A percentile compares a stretch with the other conserved stretches of the same genome.
Evolutionary conservation across 1,284 basidiomycete genomes (phyloP).

Genomic region (Stygiomarasmius scandens): DNA sequence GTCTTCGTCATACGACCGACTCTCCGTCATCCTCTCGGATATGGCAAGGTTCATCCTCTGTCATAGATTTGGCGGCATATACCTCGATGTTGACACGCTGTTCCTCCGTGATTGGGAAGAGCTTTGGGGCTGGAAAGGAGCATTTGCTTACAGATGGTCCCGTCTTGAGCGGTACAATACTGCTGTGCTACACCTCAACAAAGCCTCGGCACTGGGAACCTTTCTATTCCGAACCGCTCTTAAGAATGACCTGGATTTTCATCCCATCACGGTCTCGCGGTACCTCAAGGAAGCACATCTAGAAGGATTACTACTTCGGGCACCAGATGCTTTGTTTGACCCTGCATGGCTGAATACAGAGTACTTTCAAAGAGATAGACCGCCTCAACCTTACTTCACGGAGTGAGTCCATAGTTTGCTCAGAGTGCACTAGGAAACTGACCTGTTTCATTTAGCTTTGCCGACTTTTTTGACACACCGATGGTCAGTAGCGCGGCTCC

Average conservation of each 20-base stretch:
- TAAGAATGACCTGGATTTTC: slow-evolving; percentile 84
- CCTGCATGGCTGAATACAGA: slow-evolving; percentile 88
- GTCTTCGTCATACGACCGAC: slow-evolving; percentile 73
- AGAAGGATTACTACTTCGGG: slow-evolving; percentile 70
- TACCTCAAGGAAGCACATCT: slow-evolving; percentile 81
- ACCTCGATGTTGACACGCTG: slow-evolving; percentile 86
- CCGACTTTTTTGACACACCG: slow-evolving; percentile 82
- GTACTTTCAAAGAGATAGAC: slow-evolving; percentile 78
- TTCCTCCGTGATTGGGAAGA: slow-evolving; percentile 92
- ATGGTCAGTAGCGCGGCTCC: slow-evolving; percentile 69
- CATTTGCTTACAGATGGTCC: slow-evolving; percentile 88
- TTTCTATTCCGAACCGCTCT: slow-evolving; percentile 87
- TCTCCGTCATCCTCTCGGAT: slow-evolving; percentile 84
- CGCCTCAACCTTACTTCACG: slow-evolving; percentile 83
- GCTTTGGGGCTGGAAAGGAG: slow-evolving; percentile 85
- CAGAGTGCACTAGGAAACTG: background rate
- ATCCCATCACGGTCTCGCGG: slow-evolving; percentile 81
- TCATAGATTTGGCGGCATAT: slow-evolving; percentile 85
- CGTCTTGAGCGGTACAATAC: slow-evolving; percentile 84
- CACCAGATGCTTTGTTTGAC: slow-evolving; percentile 87
- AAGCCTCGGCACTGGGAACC: slow-evolving; percentile 77
- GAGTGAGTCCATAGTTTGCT: slow-evolving; percentile 49
- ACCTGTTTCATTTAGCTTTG: slow-evolving; percentile 51
- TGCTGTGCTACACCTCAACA: slow-evolving; percentile 83
- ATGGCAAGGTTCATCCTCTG: slow-evolving; percentile 87